Conservation (phyloP, 2,329 filamentous ascomycete species). For the Plenodomus tracheiphilus region DNA sequence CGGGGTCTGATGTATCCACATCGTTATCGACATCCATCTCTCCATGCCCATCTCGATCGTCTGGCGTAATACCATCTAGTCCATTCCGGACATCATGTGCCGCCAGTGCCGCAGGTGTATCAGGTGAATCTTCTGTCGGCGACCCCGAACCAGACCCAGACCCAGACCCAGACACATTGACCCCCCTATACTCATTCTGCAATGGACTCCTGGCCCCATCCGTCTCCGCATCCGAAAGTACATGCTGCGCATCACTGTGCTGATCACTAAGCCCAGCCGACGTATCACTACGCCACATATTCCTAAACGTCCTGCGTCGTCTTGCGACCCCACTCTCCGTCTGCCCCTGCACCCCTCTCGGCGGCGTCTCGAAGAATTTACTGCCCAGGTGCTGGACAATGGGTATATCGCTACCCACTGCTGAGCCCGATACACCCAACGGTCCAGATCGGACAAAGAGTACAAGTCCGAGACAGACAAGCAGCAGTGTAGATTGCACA, state of each 20-base stretch:
- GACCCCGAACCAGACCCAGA: no score
- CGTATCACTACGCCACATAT: conserved; percentile 41
- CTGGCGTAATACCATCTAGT: no score
- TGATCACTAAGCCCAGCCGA: conserved; percentile 39
- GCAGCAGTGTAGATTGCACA: conserved; percentile 82
- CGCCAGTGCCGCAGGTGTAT: conserved; percentile 15
- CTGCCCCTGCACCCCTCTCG: no score
- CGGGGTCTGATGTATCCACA: conserved; percentile 4
- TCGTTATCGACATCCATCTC: neutral
- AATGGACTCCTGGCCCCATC: conserved; percentile 39
- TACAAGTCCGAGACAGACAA: conserved; percentile 84
- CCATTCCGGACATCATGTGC: conserved; percentile 6
- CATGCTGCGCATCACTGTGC: conserved; percentile 31
- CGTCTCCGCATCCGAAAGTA: conserved; percentile 35
- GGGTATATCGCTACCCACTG: conserved; percentile 50
- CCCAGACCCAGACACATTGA: no score
- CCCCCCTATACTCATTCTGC: conserved; percentile 34
- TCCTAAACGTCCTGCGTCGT: conserved; percentile 36
- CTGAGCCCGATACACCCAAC: conserved; percentile 36
- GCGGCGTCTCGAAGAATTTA: conserved; percentile 43
- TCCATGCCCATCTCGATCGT: no score
- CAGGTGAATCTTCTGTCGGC: no score
- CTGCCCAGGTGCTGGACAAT: conserved; percentile 50
- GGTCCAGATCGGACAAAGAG: conserved; percentile 64
- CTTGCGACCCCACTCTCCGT: conserved; percentile 25